Evolutionary conservation across 805 yeast genomes (phyloP).

Genomic region (Pichia gijzeniarum): DNA sequence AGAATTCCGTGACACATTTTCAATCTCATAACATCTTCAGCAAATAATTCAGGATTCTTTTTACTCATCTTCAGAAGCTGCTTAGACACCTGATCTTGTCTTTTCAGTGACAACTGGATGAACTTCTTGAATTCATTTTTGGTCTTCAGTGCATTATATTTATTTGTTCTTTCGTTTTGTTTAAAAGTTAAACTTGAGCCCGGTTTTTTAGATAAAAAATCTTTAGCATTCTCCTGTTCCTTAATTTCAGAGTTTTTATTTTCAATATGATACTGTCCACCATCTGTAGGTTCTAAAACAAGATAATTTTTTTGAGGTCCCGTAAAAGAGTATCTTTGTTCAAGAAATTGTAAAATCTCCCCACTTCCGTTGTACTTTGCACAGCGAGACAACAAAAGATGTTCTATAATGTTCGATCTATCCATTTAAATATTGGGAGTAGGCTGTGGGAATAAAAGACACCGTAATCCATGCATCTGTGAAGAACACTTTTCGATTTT

Average conservation of each 20-base stretch:
- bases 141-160: constrained; percentile 21
- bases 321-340: constrained; percentile 37
- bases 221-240: constrained; percentile 4
- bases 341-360: constrained; percentile 35
- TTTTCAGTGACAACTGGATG: constrained; percentile 31
- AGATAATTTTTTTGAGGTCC: constrained; percentile 44
- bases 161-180: constrained; percentile 12
- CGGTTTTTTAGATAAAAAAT: neutral
- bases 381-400: constrained; percentile 39
- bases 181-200: neutral
- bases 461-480: too few species aligned
- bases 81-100: constrained; percentile 35
- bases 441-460: too few species aligned
- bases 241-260: constrained; percentile 16
- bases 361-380: constrained; percentile 31
- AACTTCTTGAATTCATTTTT: constrained; percentile 39
- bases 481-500: too few species aligned
- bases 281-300: constrained; percentile 35
- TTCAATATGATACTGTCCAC: constrained; percentile 18
- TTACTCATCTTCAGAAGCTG: constrained; percentile 28
- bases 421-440: constrained; percentile 29
- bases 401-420: constrained; percentile 39
- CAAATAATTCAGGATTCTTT: constrained; percentile 21
- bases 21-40: constrained; percentile 18
- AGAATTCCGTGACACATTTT: constrained; percentile 21